Conservation (phyloP, 1,284 basidiomycete species). For the Sphagnurus paluster region DNA sequence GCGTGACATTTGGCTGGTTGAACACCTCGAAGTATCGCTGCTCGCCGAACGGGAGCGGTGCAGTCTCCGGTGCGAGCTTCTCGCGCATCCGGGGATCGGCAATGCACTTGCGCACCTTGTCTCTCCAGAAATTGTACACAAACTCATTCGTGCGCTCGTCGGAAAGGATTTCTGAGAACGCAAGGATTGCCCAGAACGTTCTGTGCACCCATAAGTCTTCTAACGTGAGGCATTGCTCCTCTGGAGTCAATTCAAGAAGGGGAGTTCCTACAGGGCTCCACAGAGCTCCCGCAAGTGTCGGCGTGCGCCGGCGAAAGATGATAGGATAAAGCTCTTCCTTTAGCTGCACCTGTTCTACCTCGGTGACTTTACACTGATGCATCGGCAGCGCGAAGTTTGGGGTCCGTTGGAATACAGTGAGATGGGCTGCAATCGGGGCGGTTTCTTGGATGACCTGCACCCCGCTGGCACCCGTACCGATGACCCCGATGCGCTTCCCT, state of each 20-base stretch:
- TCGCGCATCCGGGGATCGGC: constrained; percentile 23
- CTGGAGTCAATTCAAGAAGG: constrained; percentile 16
- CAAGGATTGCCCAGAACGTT: constrained; percentile 22
- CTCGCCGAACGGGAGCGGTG: constrained; percentile 28
- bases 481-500: constrained; percentile 24
- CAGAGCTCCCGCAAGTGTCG: neutral
- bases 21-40: constrained; percentile 25
- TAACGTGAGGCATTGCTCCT: constrained; percentile 21
- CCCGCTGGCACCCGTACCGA: constrained; percentile 28
- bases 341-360: neutral
- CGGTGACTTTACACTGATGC: constrained; percentile 2
- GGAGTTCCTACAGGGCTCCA: constrained; percentile 9
- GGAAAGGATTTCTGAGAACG: constrained; percentile 18
- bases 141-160: constrained; percentile 22
- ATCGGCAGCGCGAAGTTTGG: constrained; percentile 25
- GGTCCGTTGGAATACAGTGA: constrained; percentile 30
- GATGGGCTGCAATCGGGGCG: constrained; percentile 20
- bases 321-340: neutral
- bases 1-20: constrained; percentile 25
- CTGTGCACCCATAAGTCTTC: constrained; percentile 25
- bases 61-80: constrained; percentile 23
- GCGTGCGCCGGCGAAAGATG: neutral
- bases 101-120: constrained; percentile 23
- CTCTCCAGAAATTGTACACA: constrained; percentile 27
- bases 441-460: constrained; percentile 26